Evolutionary conservation across 2,329 filamentous ascomycete species (phyloP).

Genomic region (Beauveria sp.): DNA sequence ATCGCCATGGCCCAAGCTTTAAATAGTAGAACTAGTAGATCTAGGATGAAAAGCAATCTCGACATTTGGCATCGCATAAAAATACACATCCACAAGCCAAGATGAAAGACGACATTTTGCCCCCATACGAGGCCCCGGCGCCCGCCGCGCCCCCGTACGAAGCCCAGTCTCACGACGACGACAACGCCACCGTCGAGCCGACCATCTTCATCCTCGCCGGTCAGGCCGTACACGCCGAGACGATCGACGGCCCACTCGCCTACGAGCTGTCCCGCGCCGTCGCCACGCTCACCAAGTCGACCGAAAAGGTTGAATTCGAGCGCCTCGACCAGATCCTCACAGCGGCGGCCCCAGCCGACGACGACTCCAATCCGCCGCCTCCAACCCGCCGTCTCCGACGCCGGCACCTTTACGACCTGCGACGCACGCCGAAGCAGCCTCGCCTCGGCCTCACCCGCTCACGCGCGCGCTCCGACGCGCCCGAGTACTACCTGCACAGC

Average conservation of each 20-base stretch:
- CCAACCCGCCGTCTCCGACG: not conserved
- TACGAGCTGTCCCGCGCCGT: not conserved
- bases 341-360: not conserved
- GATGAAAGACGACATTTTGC: not conserved
- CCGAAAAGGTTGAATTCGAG: not conserved
- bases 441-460: not conserved
- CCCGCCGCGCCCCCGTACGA: not conserved
- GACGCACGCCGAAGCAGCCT: not conserved
- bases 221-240: not conserved
- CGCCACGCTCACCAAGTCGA: not conserved
- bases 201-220: slow-evolving; percentile 5
- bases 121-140: not conserved
- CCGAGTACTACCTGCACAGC: slow-evolving; percentile 6
- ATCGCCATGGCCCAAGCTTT: not conserved
- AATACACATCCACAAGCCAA: no score
- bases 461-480: not conserved
- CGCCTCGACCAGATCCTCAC: not conserved
- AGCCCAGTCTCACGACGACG: not conserved
- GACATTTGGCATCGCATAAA: not conserved
- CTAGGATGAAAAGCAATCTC: not conserved
- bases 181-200: not conserved
- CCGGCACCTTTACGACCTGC: not conserved
- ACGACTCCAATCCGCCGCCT: no score
- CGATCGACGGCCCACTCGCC: not conserved
- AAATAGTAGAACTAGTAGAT: not conserved